These are phyloP conservation scores for Ogataea methanolica DNA, from an alignment of 805 yeast genomes.

Conservation along the genomic window DNA sequence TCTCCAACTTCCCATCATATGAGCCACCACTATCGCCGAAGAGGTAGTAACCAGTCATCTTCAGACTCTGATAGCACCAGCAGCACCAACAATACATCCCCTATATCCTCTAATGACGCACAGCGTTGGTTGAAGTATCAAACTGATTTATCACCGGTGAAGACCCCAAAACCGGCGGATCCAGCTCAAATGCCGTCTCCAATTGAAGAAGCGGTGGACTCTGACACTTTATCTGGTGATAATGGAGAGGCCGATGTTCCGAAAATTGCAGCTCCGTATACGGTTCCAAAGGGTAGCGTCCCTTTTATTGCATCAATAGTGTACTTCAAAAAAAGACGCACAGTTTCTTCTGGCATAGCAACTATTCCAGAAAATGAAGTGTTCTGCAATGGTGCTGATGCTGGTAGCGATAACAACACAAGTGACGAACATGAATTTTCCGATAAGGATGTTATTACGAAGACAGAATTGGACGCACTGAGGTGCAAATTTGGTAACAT, in stretches of 20 bases:
- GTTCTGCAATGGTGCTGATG: background rate
- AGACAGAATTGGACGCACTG: background rate
- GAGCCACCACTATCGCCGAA: too few relatives aligned
- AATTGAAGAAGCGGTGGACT: too few relatives aligned
- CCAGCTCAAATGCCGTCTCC: too few relatives aligned
- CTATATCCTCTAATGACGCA: too few relatives aligned
- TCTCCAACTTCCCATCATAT: too few relatives aligned
- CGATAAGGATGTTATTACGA: background rate
- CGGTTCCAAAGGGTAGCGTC: conserved; percentile 13
- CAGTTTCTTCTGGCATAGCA: conserved; percentile 2
- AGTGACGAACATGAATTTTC: background rate
- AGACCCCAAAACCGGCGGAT: too few relatives aligned
- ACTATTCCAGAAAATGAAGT: background rate
- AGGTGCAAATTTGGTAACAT: background rate
- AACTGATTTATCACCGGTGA: too few relatives aligned
- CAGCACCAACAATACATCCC: background rate
- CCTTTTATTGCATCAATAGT: conserved; percentile 29
- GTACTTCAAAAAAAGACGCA: conserved; percentile 16
- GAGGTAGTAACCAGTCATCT: too few relatives aligned
- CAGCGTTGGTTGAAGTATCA: too few relatives aligned
- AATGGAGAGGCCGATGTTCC: too few relatives aligned
- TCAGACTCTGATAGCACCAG: too few relatives aligned
- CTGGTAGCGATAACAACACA: background rate
- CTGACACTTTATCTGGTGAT: too few relatives aligned
- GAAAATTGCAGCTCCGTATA: background rate